phyloP scores from a whole-genome alignment of 176 grass and related monocot genomes.

The Carex kokanica region DNA sequence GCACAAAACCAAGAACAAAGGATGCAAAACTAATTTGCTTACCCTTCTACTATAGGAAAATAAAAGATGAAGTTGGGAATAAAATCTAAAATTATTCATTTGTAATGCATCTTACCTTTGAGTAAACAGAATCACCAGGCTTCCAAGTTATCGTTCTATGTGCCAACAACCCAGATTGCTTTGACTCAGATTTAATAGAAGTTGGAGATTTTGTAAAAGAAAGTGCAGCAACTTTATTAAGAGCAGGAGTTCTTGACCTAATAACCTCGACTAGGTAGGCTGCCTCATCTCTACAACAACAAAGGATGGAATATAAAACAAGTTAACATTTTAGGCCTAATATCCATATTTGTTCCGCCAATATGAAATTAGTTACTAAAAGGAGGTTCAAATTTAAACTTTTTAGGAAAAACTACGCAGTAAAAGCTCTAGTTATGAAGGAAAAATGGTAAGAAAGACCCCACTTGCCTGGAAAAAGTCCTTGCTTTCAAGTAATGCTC shows the following conservation, averaged over 20 bases:
- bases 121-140: slow-evolving; percentile 27
- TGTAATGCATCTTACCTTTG: slow-evolving; percentile 14
- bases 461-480: slow-evolving; percentile 20
- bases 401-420: neutral
- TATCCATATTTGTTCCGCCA: neutral
- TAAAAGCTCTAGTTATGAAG: no score
- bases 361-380: neutral
- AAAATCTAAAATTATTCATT: neutral
- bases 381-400: neutral
- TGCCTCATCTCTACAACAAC: slow-evolving; percentile 24
- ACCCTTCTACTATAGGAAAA: neutral
- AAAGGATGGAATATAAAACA: slow-evolving; percentile 1
- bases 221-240: neutral
- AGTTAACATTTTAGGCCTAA: neutral
- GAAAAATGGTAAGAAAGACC: no score
- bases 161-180: neutral
- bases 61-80: neutral
- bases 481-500: slow-evolving; percentile 8
- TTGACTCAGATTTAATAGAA: slow-evolving; percentile 12
- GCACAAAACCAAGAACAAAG: slow-evolving; percentile 1
- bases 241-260: slow-evolving; percentile 24
- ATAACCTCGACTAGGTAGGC: neutral
- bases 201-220: neutral
- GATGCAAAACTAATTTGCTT: neutral
- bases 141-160: slow-evolving; percentile 13